Base-by-base conservation (phyloP, 306 rosid species). In the Begonia peltatifolia region DNA sequence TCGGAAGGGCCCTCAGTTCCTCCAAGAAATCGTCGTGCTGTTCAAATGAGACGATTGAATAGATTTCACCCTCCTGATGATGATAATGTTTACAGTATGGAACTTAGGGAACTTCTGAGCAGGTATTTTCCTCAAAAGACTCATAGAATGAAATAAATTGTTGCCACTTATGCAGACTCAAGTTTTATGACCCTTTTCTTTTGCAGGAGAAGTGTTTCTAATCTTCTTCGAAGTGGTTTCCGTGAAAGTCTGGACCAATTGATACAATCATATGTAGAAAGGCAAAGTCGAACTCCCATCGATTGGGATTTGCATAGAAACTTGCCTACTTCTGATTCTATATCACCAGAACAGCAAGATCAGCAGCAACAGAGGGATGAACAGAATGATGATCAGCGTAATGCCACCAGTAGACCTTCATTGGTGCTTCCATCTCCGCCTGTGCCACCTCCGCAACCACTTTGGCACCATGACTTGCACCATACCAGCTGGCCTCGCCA, bases 241-340 rank as follows among this genome's bases (percentile, higher is more conserved):
- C 99, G 96, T 8, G 99, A 92, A 83, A 92, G 96, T 76, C 72
- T 92, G 69, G 99, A 92, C 69, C 99, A 92, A 16, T 73, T 92
- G 63, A 92, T 92, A 60, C 96, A 92, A 69, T 92, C 99, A 2
- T 92, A 92, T 54, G 99, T 86, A 36, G 94, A 83, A 71, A 86
- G 99, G 84, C 94, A 79, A 84, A 84, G 94, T 57, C 87, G 70
- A 59, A 66, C 99, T 23, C 99, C 96, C 53, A 77, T 92, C 60
- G 96, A 92, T 74, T 92, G 99, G 99, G 96, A 92, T 86, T 81
- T 86, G 78, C 99, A 92, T 53, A 81, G 96, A 54, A 86, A 73
- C 71, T 64, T 86, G 75, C n/a, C n/a, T n/a, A n/a, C n/a, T n/a
- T n/a, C n/a, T n/a, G 58, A 75, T 57, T 75, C 93, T 36, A 67